Conservation (phyloP, 1,139 yeast species). For the Yamadazyma diospyri region DNA sequence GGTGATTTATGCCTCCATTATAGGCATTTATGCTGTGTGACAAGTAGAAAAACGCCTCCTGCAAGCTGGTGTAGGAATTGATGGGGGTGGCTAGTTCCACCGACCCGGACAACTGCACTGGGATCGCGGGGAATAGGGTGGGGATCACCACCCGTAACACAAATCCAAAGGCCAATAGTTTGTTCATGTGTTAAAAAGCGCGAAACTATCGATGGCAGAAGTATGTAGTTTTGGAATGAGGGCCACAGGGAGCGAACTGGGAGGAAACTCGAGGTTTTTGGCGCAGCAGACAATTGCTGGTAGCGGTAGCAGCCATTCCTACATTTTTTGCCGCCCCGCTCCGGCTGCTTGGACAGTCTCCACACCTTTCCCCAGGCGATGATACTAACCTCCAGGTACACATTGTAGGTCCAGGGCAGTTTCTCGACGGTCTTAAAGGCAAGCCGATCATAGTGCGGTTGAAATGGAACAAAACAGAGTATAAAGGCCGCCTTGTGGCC, state of each 20-base stretch:
- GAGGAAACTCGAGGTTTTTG: neutral
- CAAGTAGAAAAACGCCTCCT: constrained; percentile 76
- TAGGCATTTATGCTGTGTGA: constrained; percentile 64
- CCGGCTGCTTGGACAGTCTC: too few species aligned
- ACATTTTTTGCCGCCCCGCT: too few species aligned
- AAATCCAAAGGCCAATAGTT: constrained; percentile 21
- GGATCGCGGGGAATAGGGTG: constrained; percentile 29
- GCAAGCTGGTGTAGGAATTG: constrained; percentile 60
- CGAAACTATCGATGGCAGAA: constrained; percentile 4
- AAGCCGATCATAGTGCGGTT: constrained; percentile 76
- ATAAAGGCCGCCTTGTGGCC: constrained; percentile 73
- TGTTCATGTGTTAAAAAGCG: constrained; percentile 4
- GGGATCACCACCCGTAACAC: constrained; percentile 31
- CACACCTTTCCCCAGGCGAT: too few species aligned
- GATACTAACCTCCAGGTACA: constrained; percentile 4
- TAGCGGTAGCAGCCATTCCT: neutral
- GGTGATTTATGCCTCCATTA: constrained; percentile 84
- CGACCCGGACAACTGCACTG: constrained; percentile 27
- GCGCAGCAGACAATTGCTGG: neutral
- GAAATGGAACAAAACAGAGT: constrained; percentile 92
- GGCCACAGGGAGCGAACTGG: neutral
- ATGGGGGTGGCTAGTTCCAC: constrained; percentile 82
- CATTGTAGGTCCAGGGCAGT: constrained; percentile 20
- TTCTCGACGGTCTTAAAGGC: constrained; percentile 68
- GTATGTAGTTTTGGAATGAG: constrained; percentile 5